Evolutionary conservation across 2,329 filamentous ascomycete genomes (phyloP), one percentile per base, ranked within the genome.

Genomic region (Trichoderma sp.): DNA sequence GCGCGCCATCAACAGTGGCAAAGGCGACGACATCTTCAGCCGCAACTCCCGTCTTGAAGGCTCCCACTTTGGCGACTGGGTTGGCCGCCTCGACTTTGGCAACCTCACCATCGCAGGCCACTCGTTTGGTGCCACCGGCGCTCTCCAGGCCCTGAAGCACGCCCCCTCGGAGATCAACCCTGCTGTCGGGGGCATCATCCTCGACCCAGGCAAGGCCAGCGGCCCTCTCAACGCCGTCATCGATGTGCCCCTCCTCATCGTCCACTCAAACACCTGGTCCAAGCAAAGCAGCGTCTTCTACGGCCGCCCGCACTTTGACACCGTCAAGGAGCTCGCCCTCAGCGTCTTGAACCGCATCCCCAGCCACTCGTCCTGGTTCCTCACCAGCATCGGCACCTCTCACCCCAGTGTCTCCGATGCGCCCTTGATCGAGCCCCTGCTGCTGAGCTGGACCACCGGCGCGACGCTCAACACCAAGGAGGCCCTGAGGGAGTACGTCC

Each of bases 371-470:
- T 81, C 82, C 2, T 89, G 87, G 87, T 89, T 89, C 78, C 78
- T 88, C 75, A 89, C 87, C 1, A 84, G 83, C 32, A 76, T 87
- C 1, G 85, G 86, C 36, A 88, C 87, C 0, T 81, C 88, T 0
- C 90, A 92, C 75, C 89, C 90, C 0, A 88, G 86, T 11, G 87
- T 91, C 24, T 91, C 90, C 0, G 90, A 92, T 76, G 90, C 90
- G 18, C 89, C 90, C 0, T 82, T 92, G 3, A 84, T 92, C 8
- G 86, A 91, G 73, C 90, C 90, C 0, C 80, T 86, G 65, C 80
- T 92, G 32, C 82, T 92, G 58, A 85, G 86, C 71, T 87, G 88
- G 82, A 88, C 88, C 0, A 91, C 90, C 0, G 88, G 89, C 0
- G 87, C 90, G 0, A 86, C 83, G 1, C 84, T 91, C n/a, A 81